Conservation (phyloP, 2,329 filamentous ascomycete genomes). For the Aureobasidium pullulans region DNA sequence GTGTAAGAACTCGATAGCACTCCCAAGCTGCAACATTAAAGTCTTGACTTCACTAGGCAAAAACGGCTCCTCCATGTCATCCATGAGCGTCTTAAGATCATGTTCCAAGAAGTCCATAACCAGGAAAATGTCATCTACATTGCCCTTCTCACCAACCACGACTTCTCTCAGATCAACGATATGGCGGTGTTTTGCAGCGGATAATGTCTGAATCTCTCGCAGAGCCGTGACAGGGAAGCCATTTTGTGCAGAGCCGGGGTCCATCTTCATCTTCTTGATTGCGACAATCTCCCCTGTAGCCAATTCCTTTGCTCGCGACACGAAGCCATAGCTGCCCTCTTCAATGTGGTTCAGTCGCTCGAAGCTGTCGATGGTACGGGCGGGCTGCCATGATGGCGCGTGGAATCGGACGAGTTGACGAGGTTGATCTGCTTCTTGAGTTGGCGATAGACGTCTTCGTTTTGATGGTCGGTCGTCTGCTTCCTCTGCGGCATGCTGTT, state of each 20-base stretch:
- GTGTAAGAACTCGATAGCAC: slow-evolving; percentile 80
- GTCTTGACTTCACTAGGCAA: slow-evolving; percentile 88
- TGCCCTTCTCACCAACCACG: slow-evolving; percentile 40
- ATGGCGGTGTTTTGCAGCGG: slow-evolving; percentile 72
- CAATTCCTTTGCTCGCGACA: slow-evolving; percentile 72
- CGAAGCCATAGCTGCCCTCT: slow-evolving; percentile 93
- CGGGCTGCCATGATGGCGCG: slow-evolving; percentile 58
- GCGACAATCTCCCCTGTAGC: slow-evolving; percentile 75
- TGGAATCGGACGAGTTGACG: slow-evolving; percentile 65
- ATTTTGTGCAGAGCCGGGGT: slow-evolving; percentile 46
- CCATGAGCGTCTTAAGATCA: slow-evolving; percentile 86
- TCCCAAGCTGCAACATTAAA: slow-evolving; percentile 72
- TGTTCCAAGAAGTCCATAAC: slow-evolving; percentile 98
- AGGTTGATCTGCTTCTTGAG: slow-evolving; percentile 32
- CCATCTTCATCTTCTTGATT: slow-evolving; percentile 88
- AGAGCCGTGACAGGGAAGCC: slow-evolving; percentile 88
- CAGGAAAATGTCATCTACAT: slow-evolving; percentile 63
- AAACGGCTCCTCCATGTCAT: slow-evolving; percentile 92
- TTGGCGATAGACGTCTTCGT: slow-evolving; percentile 51
- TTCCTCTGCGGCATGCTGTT: slow-evolving; percentile 13
- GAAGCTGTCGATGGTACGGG: slow-evolving; percentile 76
- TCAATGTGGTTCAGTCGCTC: slow-evolving; percentile 94
- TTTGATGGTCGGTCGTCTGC: slow-evolving; percentile 45
- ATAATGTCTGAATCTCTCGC: slow-evolving; percentile 86
- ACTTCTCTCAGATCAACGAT: slow-evolving; percentile 78